Evolutionary conservation across 2,329 filamentous ascomycete genomes (phyloP).

Genomic region (Cladorrhinum sp.): DNA sequence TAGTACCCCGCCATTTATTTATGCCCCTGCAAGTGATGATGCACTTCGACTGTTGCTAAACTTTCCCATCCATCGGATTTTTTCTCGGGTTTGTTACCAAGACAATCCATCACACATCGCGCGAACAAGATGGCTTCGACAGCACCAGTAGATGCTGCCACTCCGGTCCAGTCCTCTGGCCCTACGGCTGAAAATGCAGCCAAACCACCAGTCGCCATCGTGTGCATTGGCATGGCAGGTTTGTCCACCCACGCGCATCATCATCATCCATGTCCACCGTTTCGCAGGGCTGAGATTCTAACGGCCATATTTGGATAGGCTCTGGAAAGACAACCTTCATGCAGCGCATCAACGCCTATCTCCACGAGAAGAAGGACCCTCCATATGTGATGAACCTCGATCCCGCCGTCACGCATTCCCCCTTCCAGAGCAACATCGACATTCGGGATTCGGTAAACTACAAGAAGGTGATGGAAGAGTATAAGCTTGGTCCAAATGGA

Average conservation of each 20-base stretch:
- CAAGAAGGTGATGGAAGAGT: constrained; percentile 99
- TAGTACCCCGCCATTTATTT: constrained; percentile 12
- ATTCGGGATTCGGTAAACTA: constrained; percentile 99
- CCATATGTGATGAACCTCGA: constrained; percentile 98
- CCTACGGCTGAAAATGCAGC: constrained; percentile 3
- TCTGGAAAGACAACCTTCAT: constrained; percentile 99
- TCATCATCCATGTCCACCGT: not conserved
- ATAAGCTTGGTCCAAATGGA: constrained; percentile 94
- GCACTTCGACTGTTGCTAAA: not conserved
- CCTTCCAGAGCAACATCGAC: constrained; percentile 97
- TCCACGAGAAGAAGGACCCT: constrained; percentile 74
- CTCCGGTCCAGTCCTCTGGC: constrained; percentile 73
- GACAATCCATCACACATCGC: not conserved
- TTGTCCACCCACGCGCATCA: too few species aligned
- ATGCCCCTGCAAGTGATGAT: constrained; percentile 1
- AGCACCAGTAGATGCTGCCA: constrained; percentile 26
- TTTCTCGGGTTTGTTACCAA: not conserved
- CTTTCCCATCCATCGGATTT: not conserved
- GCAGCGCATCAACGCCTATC: constrained; percentile 93
- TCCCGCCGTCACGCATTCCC: constrained; percentile 86
- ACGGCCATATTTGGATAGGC: constrained; percentile 45
- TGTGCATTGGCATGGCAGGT: constrained; percentile 97
- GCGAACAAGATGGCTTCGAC: constrained; percentile 19
- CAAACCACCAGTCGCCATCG: constrained; percentile 67
- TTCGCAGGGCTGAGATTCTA: constrained; percentile 1